Evolutionary conservation across 2,329 filamentous ascomycete genomes (phyloP).

Genomic region (Xylariaceae sp.): DNA sequence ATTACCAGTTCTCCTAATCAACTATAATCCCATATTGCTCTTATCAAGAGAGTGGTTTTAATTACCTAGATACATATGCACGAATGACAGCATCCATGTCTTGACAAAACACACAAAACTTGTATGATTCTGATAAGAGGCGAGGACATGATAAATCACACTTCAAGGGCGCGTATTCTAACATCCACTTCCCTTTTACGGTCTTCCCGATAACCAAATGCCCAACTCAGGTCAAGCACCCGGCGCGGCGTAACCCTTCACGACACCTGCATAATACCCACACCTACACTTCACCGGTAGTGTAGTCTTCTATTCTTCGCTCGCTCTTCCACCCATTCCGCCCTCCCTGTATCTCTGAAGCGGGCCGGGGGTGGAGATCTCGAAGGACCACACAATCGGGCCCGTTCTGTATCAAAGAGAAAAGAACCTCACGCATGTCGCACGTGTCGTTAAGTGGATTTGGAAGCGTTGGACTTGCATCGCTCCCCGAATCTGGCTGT

Average conservation of each 20-base stretch:
- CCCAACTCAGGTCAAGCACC: not conserved
- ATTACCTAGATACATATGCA: not conserved
- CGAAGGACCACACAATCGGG: conserved; percentile 25
- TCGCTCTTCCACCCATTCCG: too few species aligned
- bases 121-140: conserved; percentile 1
- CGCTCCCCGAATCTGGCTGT: conserved; percentile 8
- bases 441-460: conserved; percentile 18
- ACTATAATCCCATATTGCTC: too few species aligned
- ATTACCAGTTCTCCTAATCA: too few species aligned
- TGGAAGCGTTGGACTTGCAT: conserved; percentile 11
- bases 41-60: too few species aligned
- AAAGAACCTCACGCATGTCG: conserved; percentile 19
- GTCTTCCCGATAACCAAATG: conserved; percentile 12
- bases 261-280: conserved; percentile 27
- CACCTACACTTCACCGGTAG: too few species aligned
- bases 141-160: not conserved
- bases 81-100: not conserved
- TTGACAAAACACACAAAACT: not conserved
- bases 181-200: conserved; percentile 14
- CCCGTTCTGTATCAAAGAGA: conserved; percentile 19
- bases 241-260: conserved; percentile 18
- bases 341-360: too few species aligned
- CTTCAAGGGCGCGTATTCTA: not conserved
- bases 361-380: too few species aligned
- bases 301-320: too few species aligned